Evolutionary conservation across 225 moss, liverwort and hornwort genomes (phyloP).

Genomic region (Takakia lepidozioides): DNA sequence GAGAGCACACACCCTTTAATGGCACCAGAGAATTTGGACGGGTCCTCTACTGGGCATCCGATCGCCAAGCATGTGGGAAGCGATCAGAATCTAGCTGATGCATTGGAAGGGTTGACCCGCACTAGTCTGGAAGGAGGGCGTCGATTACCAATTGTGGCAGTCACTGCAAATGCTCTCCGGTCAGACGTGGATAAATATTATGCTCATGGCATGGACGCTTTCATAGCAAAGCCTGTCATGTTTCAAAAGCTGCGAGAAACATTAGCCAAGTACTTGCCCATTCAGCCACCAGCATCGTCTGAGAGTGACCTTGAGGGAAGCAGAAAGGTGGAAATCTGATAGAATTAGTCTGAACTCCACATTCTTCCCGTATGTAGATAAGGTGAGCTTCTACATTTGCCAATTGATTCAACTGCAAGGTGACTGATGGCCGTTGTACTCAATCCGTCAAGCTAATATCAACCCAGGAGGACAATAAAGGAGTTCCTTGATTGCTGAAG

Average conservation of each 20-base stretch:
- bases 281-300: slow-evolving; percentile 1
- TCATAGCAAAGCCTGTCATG: slow-evolving; percentile 18
- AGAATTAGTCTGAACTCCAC: background rate
- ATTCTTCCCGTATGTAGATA: background rate
- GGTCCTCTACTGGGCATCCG: background rate
- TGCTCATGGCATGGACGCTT: slow-evolving; percentile 21
- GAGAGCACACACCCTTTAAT: slow-evolving; percentile 4
- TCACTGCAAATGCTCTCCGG: slow-evolving; percentile 14
- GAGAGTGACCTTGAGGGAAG: background rate
- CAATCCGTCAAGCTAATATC: too few relatives aligned
- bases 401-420: too few relatives aligned
- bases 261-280: slow-evolving; percentile 13
- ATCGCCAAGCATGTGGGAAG: slow-evolving; percentile 3
- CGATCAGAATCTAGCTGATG: slow-evolving; percentile 5
- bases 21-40: slow-evolving; percentile 3
- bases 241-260: slow-evolving; percentile 15
- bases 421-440: too few relatives aligned
- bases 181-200: slow-evolving; percentile 14
- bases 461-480: too few relatives aligned
- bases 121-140: slow-evolving; percentile 1
- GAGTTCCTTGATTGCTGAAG: too few relatives aligned
- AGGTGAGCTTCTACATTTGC: background rate
- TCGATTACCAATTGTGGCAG: slow-evolving; percentile 17
- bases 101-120: slow-evolving; percentile 8
- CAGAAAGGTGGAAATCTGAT: background rate